phyloP scores from a whole-genome alignment of 179 eudicot species.

The Vitellaria paradoxa region DNA sequence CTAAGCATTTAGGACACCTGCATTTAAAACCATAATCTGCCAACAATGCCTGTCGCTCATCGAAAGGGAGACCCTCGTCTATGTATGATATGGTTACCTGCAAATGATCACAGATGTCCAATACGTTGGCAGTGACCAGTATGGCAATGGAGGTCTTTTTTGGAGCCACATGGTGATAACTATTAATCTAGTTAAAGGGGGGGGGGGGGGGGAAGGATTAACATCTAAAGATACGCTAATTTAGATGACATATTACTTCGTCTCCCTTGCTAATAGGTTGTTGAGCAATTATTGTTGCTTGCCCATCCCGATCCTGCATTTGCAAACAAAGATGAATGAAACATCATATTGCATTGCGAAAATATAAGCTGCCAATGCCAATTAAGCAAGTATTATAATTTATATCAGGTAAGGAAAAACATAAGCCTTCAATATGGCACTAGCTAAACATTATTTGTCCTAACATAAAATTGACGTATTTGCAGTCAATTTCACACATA shows the following conservation, averaged over 20 bases:
- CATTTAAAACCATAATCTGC: conserved; percentile 92
- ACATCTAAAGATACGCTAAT: background rate
- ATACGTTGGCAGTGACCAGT: background rate
- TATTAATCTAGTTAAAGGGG: background rate
- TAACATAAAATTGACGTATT: no score
- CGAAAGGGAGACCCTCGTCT: conserved; percentile 76
- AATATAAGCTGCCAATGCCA: background rate
- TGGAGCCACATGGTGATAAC: conserved; percentile 1
- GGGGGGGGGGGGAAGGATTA: background rate
- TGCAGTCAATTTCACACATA: no score
- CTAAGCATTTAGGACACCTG: conserved; percentile 69
- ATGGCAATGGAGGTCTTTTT: background rate
- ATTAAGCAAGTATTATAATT: background rate
- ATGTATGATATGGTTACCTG: conserved; percentile 93
- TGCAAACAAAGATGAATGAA: background rate
- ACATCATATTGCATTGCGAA: background rate
- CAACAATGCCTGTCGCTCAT: conserved; percentile 70
- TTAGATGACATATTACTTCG: conserved; percentile 45
- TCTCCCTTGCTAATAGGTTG: conserved; percentile 63
- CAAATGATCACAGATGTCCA: conserved; percentile 1
- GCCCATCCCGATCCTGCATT: conserved; percentile 88
- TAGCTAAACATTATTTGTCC: no score
- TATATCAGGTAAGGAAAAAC: background rate
- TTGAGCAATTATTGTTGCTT: conserved; percentile 67
- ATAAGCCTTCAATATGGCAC: background rate